Evolutionary conservation across 2,329 filamentous ascomycete species (phyloP).

Genomic region (Xylariaceae sp.): DNA sequence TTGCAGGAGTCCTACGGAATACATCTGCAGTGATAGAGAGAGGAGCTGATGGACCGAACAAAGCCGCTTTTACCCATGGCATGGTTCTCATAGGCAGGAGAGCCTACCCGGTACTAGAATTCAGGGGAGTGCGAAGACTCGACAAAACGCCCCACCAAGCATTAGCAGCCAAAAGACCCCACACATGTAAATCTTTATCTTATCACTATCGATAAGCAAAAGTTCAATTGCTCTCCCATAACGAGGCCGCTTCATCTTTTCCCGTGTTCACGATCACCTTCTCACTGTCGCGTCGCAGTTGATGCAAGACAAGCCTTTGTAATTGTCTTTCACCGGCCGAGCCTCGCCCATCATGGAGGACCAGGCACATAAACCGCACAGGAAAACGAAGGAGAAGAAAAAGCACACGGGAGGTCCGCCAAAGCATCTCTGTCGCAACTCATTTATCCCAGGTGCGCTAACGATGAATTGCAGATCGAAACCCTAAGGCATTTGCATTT

Average conservation of each 20-base stretch:
- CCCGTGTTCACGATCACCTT: conserved; percentile 4
- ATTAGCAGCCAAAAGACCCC: no score
- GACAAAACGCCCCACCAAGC: no score
- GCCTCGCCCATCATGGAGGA: conserved; percentile 66
- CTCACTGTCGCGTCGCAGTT: background rate
- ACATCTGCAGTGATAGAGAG: no score
- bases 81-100: background rate
- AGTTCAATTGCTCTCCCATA: conserved; percentile 1
- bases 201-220: conserved; percentile 28
- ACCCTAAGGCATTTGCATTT: conserved; percentile 90
- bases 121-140: no score
- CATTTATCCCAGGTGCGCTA: conserved; percentile 21
- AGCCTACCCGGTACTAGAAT: background rate
- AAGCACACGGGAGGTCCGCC: conserved; percentile 65
- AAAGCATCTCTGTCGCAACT: conserved; percentile 4
- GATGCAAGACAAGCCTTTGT: background rate
- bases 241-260: conserved; percentile 16
- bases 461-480: conserved; percentile 61
- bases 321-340: no score
- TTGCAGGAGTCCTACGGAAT: no score
- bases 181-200: conserved; percentile 2
- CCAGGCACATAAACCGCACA: conserved; percentile 84
- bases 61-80: conserved; percentile 18
- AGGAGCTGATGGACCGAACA: no score
- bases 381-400: conserved; percentile 90